Conservation (phyloP, 352 stramenopile species). For the Aphanomyces stellatus region DNA sequence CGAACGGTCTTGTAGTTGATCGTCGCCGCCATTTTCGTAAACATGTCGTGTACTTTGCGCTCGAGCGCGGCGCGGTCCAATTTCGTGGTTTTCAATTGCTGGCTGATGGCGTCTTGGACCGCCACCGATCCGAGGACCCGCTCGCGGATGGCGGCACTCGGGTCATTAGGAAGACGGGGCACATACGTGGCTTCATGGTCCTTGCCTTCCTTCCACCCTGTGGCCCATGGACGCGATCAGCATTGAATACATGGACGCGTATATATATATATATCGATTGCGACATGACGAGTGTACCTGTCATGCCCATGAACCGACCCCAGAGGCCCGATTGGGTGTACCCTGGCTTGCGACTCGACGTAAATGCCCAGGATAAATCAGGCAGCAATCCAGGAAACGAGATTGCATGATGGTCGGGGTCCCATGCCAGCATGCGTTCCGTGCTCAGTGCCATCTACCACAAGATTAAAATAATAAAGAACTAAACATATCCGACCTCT, state of each 20-base stretch:
- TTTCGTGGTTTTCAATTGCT: conserved; percentile 25
- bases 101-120: conserved; percentile 48
- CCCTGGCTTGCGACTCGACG: conserved; percentile 75
- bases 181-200: conserved; percentile 84
- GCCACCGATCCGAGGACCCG: conserved; percentile 51
- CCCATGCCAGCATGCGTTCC: conserved; percentile 75
- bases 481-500: conserved; percentile 28
- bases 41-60: conserved; percentile 44
- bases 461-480: neutral
- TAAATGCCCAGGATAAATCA: conserved; percentile 85
- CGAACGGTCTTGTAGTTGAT: conserved; percentile 70
- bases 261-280: neutral
- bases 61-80: conserved; percentile 40
- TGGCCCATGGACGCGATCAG: too few species aligned
- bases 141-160: conserved; percentile 51
- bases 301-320: conserved; percentile 78
- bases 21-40: conserved; percentile 66
- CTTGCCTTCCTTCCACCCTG: conserved; percentile 72
- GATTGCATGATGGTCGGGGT: conserved; percentile 82
- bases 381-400: conserved; percentile 77
- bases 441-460: conserved; percentile 53
- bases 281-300: conserved; percentile 12
- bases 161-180: conserved; percentile 54
- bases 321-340: conserved; percentile 80
- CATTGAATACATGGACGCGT: neutral